These are phyloP conservation scores for Fusarium bulbicola DNA, from an alignment of 2,329 filamentous ascomycete species.

Conservation along the genomic window DNA sequence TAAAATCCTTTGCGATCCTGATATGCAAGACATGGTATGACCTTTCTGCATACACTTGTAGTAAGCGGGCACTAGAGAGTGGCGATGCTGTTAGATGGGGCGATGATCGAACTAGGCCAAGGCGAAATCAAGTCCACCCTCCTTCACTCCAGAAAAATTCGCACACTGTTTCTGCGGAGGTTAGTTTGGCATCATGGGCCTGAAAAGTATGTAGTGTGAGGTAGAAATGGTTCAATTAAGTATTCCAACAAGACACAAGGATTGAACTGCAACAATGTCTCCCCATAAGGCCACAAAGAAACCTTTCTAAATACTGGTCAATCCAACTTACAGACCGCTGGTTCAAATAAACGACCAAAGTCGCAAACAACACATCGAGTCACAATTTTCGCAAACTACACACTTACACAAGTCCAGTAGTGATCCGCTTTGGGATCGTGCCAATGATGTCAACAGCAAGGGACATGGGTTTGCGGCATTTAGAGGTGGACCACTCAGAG, in stretches of 20 bases:
- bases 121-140: not conserved
- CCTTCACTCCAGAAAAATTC: rapidly evolving
- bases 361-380: not conserved
- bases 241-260: not conserved
- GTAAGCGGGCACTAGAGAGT: not conserved
- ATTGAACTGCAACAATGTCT: not conserved
- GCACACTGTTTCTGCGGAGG: not conserved
- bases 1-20: not conserved
- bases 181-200: rapidly evolving
- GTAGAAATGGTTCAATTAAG: not conserved
- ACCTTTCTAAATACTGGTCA: not conserved
- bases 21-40: not conserved
- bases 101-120: rapidly evolving
- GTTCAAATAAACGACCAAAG: not conserved
- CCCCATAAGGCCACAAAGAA: rapidly evolving
- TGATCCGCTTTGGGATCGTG: not conserved
- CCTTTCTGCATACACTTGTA: rapidly evolving
- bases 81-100: not conserved
- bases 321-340: not conserved
- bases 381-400: rapidly evolving
- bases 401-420: not conserved
- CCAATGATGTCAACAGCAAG: not conserved
- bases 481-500: not conserved
- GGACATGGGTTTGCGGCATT: not conserved
- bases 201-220: rapidly evolving